Conservation (phyloP, 768 basidiomycete genomes). For the Suillus americanus region DNA sequence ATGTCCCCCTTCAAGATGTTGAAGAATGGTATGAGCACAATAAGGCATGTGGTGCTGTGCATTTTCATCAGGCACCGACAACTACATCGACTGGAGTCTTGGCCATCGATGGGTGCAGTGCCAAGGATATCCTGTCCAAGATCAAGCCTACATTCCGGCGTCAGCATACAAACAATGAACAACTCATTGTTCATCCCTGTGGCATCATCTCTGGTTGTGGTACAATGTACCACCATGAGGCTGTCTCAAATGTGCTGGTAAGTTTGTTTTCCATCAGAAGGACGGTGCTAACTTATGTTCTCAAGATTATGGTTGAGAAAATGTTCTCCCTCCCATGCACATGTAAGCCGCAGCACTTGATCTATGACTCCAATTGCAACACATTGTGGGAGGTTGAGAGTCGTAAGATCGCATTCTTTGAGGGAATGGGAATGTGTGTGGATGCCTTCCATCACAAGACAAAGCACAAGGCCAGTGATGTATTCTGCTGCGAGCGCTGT, state of each 20-base stretch:
- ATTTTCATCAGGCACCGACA: no score
- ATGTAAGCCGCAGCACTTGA: neutral
- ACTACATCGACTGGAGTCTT: slow-evolving; percentile 14
- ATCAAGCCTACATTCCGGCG: slow-evolving; percentile 28
- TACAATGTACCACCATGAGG: slow-evolving; percentile 8
- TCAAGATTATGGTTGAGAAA: neutral
- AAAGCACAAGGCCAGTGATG: slow-evolving; percentile 9
- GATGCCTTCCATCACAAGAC: slow-evolving; percentile 39
- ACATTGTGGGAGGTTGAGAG: slow-evolving; percentile 19
- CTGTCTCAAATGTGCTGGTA: slow-evolving; percentile 19
- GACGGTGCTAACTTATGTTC: neutral
- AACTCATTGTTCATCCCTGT: slow-evolving; percentile 33
- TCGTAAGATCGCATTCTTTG: slow-evolving; percentile 6
- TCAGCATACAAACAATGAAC: slow-evolving; percentile 35
- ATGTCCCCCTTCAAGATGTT: neutral
- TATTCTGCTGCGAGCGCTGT: slow-evolving; percentile 26
- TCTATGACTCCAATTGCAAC: slow-evolving; percentile 25
- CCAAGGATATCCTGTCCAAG: neutral
- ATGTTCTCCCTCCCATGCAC: neutral
- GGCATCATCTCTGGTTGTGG: slow-evolving; percentile 32
- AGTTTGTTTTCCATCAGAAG: no score
- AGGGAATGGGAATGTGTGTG: slow-evolving; percentile 27
- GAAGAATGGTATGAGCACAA: neutral
- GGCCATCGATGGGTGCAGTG: slow-evolving; percentile 3
- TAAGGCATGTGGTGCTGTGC: no score